phyloP scores from a whole-genome alignment of 225 moss, liverwort and hornwort genomes.

The Anthoceros angustus region DNA sequence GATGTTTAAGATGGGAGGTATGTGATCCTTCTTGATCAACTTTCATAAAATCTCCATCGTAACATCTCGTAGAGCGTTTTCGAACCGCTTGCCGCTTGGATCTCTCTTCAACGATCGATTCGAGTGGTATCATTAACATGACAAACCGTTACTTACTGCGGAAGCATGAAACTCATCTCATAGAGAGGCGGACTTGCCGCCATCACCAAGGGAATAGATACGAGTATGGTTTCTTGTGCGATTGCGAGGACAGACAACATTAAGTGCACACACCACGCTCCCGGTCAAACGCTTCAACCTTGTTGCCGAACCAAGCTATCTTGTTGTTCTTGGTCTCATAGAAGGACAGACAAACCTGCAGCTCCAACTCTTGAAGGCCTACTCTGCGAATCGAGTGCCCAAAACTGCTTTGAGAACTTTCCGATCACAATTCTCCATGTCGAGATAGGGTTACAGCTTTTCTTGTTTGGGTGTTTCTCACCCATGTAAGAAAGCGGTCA shows the following conservation, averaged over 20 bases:
- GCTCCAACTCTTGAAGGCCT: background rate
- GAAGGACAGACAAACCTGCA: conserved; percentile 61
- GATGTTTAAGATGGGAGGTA: conserved; percentile 54
- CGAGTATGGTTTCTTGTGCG: conserved; percentile 30
- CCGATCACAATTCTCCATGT: background rate
- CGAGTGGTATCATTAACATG: conserved; percentile 6
- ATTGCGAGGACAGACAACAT: conserved; percentile 45
- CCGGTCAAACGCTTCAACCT: conserved; percentile 57
- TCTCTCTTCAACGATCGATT: conserved; percentile 44
- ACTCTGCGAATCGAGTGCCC: too few relatives aligned
- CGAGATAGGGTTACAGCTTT: conserved; percentile 30
- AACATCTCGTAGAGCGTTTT: conserved; percentile 49
- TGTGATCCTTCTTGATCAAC: conserved; percentile 87
- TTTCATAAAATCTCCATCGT: conserved; percentile 43
- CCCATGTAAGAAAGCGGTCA: conserved; percentile 82
- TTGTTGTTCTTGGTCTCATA: conserved; percentile 71
- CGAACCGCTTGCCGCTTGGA: conserved; percentile 46
- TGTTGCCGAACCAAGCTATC: conserved; percentile 62
- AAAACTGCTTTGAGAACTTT: background rate
- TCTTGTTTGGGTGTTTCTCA: conserved; percentile 93
- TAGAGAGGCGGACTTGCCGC: conserved; percentile 26
- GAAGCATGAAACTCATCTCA: background rate
- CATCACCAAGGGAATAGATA: conserved; percentile 9
- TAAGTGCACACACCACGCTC: conserved; percentile 79
- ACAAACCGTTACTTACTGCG: background rate